phyloP scores from a whole-genome alignment of 345 rosid genomes.

The Corchorus olitorius region DNA sequence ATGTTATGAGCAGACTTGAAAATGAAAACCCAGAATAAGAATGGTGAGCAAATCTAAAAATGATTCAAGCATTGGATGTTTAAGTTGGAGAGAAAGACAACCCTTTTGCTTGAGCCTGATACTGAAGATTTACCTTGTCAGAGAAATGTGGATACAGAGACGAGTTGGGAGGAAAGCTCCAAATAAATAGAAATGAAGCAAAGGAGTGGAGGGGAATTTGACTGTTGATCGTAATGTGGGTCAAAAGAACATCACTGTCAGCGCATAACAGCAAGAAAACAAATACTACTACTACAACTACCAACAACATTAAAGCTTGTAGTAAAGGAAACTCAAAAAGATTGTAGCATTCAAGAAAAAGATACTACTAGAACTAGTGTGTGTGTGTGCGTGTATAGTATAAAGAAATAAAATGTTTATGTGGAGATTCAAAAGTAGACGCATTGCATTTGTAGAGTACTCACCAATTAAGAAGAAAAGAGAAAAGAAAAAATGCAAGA shows the following conservation, averaged over 20 bases:
- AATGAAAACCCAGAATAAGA: constrained; percentile 18
- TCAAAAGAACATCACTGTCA: constrained; percentile 29
- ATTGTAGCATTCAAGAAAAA: constrained; percentile 10
- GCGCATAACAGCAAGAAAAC: constrained; percentile 31
- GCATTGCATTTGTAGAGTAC: constrained; percentile 17
- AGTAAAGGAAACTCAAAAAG: constrained; percentile 16
- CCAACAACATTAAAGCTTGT: constrained; percentile 22
- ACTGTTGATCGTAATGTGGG: constrained; percentile 23
- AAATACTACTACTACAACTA: not conserved
- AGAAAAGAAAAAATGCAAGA: constrained; percentile 18
- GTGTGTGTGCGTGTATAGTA: too few relatives aligned
- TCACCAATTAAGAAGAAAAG: not conserved
- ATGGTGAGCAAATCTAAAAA: not conserved
- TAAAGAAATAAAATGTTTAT: not conserved
- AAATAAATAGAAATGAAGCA: constrained; percentile 20
- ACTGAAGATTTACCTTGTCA: constrained; percentile 35
- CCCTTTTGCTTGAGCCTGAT: constrained; percentile 22
- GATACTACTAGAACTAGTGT: not conserved
- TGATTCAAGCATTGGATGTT: constrained; percentile 1
- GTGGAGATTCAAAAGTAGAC: constrained; percentile 26
- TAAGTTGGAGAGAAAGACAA: constrained; percentile 8
- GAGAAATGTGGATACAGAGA: constrained; percentile 30
- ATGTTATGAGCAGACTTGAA: constrained; percentile 6
- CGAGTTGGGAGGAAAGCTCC: constrained; percentile 28
- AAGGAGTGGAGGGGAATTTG: constrained; percentile 6